phyloP scores from a whole-genome alignment of 352 stramenopile species.

The Globisporangium carolinianum region DNA sequence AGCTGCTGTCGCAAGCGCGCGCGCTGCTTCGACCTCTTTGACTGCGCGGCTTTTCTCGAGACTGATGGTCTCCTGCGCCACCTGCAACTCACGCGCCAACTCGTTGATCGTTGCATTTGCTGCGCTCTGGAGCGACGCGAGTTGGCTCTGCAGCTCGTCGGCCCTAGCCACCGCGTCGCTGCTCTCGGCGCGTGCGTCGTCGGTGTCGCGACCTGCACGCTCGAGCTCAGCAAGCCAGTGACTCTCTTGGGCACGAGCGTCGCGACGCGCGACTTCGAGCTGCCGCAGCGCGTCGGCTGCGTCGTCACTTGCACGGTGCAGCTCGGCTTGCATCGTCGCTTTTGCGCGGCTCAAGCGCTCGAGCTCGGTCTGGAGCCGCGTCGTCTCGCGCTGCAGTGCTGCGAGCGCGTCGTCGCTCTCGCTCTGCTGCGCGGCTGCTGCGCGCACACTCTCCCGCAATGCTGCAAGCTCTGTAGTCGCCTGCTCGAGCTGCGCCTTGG shows the following conservation, averaged over 20 bases:
- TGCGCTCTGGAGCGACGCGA: slow-evolving; percentile 62
- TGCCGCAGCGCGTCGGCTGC: slow-evolving; percentile 48
- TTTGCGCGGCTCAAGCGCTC: slow-evolving; percentile 34
- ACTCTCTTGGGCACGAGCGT: slow-evolving; percentile 39
- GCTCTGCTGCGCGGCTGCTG: slow-evolving; percentile 14
- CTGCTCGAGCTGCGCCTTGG: slow-evolving; percentile 26
- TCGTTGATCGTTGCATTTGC: slow-evolving; percentile 80
- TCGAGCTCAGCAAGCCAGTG: slow-evolving; percentile 34
- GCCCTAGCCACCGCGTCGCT: slow-evolving; percentile 29
- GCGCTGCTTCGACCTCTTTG: slow-evolving; percentile 42
- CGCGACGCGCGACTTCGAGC: slow-evolving; percentile 52
- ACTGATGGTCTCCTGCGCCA: slow-evolving; percentile 42
- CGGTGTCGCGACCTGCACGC: slow-evolving; percentile 33
- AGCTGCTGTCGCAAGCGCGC: slow-evolving; percentile 26
- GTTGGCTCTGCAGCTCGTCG: slow-evolving; percentile 60
- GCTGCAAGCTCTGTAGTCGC: slow-evolving; percentile 19
- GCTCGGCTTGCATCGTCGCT: slow-evolving; percentile 43
- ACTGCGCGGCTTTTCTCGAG: slow-evolving; percentile 40
- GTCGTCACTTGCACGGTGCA: slow-evolving; percentile 48
- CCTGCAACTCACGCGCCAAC: slow-evolving; percentile 50
- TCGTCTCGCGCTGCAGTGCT: slow-evolving; percentile 13
- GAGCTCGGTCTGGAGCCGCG: slow-evolving; percentile 29
- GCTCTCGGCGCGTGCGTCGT: slow-evolving; percentile 31
- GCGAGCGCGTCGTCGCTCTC: slow-evolving; percentile 29
- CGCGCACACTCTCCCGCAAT: slow-evolving; percentile 29